phyloP scores from a whole-genome alignment of 108 stramenopile species.

The Parmales sp. region DNA sequence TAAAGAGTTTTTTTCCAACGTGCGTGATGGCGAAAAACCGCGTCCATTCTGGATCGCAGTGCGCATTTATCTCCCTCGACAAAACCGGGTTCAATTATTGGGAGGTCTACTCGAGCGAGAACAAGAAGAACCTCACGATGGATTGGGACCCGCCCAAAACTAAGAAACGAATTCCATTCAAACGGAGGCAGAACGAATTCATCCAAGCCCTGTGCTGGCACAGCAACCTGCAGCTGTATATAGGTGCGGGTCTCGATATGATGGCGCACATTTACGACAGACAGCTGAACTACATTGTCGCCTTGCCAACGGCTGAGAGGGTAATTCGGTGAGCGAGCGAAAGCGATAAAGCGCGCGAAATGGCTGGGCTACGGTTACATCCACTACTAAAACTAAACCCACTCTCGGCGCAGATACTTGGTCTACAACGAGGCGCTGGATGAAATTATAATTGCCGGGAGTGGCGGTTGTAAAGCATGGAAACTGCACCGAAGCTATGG shows the following conservation, averaged over 20 bases:
- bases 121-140: not conserved
- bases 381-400: no score
- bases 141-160: not conserved
- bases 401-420: no score
- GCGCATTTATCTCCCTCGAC: not conserved
- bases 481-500: not conserved
- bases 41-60: not conserved
- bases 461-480: not conserved
- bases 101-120: not conserved
- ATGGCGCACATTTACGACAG: not conserved
- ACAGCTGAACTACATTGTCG: not conserved
- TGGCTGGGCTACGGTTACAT: no score
- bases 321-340: no score
- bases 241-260: conserved; percentile 7
- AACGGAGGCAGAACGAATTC: conserved; percentile 2
- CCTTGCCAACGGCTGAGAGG: not conserved
- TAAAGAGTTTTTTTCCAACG: conserved; percentile 1
- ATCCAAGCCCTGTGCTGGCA: not conserved
- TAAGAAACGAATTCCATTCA: not conserved
- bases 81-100: conserved; percentile 10
- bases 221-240: not conserved
- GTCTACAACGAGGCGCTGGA: not conserved
- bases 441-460: not conserved
- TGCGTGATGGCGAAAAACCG: not conserved
- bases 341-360: no score